These are phyloP conservation scores for Neurospora intermedia DNA, from an alignment of 495 filamentous ascomycete species.

Conservation along the genomic window DNA sequence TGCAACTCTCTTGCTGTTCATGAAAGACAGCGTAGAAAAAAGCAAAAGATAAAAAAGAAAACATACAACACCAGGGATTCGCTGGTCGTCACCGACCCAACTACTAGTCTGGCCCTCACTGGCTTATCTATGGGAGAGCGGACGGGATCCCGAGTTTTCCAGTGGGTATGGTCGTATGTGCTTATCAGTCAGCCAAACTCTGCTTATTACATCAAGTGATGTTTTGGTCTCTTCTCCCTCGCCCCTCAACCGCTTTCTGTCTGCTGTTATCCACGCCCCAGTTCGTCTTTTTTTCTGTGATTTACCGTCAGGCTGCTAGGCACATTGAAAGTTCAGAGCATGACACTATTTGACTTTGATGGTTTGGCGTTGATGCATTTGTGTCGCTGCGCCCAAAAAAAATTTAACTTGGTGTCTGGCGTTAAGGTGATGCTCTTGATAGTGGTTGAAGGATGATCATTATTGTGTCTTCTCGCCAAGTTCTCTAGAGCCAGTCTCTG, in stretches of 20 bases:
- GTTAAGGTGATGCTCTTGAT: background rate
- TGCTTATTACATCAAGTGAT: too few relatives aligned
- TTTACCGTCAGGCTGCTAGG: slow-evolving; percentile 11
- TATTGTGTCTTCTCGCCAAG: background rate
- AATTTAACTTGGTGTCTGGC: background rate
- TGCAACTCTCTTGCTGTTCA: too few relatives aligned
- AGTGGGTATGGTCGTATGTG: background rate
- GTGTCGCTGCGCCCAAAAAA: background rate
- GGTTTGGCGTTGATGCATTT: background rate
- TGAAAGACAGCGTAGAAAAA: too few relatives aligned
- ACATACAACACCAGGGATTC: too few relatives aligned
- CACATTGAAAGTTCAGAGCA: background rate
- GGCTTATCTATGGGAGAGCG: slow-evolving; percentile 27
- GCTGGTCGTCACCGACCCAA: slow-evolving; percentile 28
- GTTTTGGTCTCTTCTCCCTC: too few relatives aligned
- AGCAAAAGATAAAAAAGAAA: too few relatives aligned
- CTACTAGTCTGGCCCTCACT: slow-evolving; percentile 13
- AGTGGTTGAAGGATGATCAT: background rate
- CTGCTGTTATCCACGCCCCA: too few relatives aligned
- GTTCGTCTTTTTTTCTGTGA: too few relatives aligned
- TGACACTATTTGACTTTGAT: background rate
- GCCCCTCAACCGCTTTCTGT: too few relatives aligned
- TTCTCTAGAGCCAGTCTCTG: background rate
- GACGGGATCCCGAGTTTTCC: too few relatives aligned
- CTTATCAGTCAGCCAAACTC: too few relatives aligned